These are phyloP conservation scores for Carnegiea gigantea DNA, from an alignment of 179 eudicot genomes.

Conservation along the genomic window DNA sequence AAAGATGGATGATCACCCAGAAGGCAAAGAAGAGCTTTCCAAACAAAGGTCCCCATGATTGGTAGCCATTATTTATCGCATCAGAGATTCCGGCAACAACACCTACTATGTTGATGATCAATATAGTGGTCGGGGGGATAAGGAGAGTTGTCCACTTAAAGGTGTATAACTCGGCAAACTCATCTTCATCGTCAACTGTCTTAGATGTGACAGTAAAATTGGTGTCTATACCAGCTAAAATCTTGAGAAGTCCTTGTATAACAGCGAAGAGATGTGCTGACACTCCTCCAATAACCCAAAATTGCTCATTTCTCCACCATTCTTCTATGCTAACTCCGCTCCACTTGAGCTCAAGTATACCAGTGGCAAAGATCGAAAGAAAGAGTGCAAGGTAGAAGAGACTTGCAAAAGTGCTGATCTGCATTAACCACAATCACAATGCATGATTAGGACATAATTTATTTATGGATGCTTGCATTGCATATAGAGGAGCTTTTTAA, in stretches of 20 bases:
- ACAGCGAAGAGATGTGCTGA: slow-evolving; percentile 90
- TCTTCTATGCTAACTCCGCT: slow-evolving; percentile 92
- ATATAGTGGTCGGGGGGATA: slow-evolving; percentile 80
- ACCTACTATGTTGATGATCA: slow-evolving; percentile 74
- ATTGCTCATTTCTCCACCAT: slow-evolving; percentile 95
- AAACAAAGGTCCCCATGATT: slow-evolving; percentile 87
- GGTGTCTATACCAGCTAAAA: slow-evolving; percentile 82
- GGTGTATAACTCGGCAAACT: slow-evolving; percentile 67
- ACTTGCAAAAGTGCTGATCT: slow-evolving; percentile 90
- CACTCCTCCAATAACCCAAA: slow-evolving; percentile 87
- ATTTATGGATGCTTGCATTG: background rate
- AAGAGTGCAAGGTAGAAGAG: slow-evolving; percentile 75
- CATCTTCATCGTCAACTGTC: slow-evolving; percentile 70
- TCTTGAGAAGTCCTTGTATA: slow-evolving; percentile 72
- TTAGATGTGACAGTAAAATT: slow-evolving; percentile 83
- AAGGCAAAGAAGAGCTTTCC: slow-evolving; percentile 85
- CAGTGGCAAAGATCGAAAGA: slow-evolving; percentile 69
- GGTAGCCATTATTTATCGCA: slow-evolving; percentile 78
- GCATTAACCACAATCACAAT: slow-evolving; percentile 31
- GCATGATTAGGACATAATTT: background rate
- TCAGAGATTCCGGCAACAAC: slow-evolving; percentile 89
- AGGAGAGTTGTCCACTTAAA: slow-evolving; percentile 90
- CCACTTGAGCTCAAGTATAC: slow-evolving; percentile 89
- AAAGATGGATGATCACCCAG: slow-evolving; percentile 85
- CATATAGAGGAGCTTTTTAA: slow-evolving; percentile 11